Evolutionary conservation across 768 basidiomycete genomes (phyloP), one percentile per base, ranked within the genome.

Genomic region (Pisolithus albus): DNA sequence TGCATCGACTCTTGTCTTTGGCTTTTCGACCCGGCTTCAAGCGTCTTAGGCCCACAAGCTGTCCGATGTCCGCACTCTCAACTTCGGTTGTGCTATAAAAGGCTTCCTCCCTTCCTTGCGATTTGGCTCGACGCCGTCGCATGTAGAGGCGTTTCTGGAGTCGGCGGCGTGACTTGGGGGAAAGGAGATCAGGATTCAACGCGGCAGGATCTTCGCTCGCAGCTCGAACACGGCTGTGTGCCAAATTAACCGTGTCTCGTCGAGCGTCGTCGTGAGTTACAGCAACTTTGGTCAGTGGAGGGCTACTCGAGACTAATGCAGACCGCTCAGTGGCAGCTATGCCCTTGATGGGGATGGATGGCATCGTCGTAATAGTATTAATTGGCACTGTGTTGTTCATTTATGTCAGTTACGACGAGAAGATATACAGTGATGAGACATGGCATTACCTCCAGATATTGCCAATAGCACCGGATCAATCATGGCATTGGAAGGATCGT

Each of bases 61-160:
- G 37, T 16, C n/a, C 38, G 18, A n/a, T 16, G 21, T 39, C 50
- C 7, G 42, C 46, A 26, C 28, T 45, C 34, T 54, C 53, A 32
- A 42, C 39, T 36, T 13, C 18, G 24, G 52, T 11, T 2, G 15
- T 23, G 24, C 36, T 46, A 11, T 48, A 42, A 8, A 53, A 16
- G n/a, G 18, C 23, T 6, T 5, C 64, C 8, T 53, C 61, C 11
- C 56, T 63, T 38, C 72, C 84, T 26, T 61, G 59, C 30, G 71
- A 64, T 26, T 71, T 65, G 3, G 87, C 86, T 40, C 86, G 77
- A 61, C 79, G 82, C 26, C 79, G 77, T 5, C 86, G 80, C 87
- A 88, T 88, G 56, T 85, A 78, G 6, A 88, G 68, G 37, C 85
- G 74, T 52, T 87, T 87, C 52, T 69, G 68, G 21, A 79, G 55